These are phyloP conservation scores for Dothistroma septosporum DNA, from an alignment of 2,329 filamentous ascomycete species.

Conservation along the genomic window DNA sequence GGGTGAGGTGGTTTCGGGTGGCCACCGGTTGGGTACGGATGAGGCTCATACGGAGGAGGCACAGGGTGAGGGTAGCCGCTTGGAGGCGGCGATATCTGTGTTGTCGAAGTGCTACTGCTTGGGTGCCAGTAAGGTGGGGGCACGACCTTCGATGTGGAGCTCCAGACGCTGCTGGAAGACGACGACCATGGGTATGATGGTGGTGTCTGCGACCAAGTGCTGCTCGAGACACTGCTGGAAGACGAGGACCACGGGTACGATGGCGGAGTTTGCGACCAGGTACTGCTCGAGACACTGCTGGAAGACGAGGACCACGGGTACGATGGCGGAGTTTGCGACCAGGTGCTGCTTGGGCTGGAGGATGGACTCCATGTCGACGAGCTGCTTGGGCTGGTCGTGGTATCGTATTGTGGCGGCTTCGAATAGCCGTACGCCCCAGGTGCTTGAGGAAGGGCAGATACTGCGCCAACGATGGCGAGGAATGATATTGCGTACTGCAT, in stretches of 20 bases:
- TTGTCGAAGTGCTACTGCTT: slow-evolving; percentile 2
- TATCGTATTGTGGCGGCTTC: not conserved
- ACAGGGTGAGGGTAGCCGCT: not conserved
- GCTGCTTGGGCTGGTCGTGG: not conserved
- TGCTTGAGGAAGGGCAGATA: slow-evolving; percentile 3
- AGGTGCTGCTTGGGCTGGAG: not conserved
- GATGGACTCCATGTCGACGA: not conserved
- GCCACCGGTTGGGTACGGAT: slow-evolving; percentile 3
- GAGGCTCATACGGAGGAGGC: not conserved
- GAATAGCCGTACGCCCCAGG: not conserved
- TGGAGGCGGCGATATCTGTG: not conserved
- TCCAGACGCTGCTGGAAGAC: not conserved
- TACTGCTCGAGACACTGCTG: not conserved
- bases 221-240: not conserved
- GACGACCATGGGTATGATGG: not conserved
- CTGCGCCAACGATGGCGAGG: slow-evolving; percentile 7
- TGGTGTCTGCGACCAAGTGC: not conserved
- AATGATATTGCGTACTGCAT: slow-evolving; percentile 2
- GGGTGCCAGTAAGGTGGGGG: not conserved
- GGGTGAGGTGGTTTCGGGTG: not conserved
- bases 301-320: not conserved
- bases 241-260: too few species aligned
- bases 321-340: not conserved
- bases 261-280: too few species aligned
- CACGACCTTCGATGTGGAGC: not conserved